Evolutionary conservation across 2,329 filamentous ascomycete genomes (phyloP).

Genomic region (Penicillium nordicum): DNA sequence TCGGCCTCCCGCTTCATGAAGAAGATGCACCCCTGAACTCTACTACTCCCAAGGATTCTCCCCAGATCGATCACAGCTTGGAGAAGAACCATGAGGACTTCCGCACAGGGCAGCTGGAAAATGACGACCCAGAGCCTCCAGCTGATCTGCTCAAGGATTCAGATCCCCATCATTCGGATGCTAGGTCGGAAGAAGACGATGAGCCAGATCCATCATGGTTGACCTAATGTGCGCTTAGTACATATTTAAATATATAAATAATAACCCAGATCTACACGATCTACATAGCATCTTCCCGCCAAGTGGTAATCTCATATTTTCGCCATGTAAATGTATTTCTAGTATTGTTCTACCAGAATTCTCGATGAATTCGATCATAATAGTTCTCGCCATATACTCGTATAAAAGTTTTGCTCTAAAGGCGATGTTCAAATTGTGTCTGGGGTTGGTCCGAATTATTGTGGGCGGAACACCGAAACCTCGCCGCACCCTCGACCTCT

Average conservation of each 20-base stretch:
- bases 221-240: constrained; percentile 25
- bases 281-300: not conserved
- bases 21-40: constrained; percentile 10
- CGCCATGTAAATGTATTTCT: not conserved
- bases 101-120: constrained; percentile 21
- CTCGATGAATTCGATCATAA: not conserved
- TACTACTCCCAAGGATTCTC: constrained; percentile 9
- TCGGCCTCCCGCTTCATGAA: constrained; percentile 27
- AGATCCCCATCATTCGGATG: constrained; percentile 19
- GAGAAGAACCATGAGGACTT: constrained; percentile 6
- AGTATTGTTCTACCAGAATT: not conserved
- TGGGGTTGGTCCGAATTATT: not conserved
- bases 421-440: not conserved
- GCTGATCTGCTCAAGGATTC: constrained; percentile 36
- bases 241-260: not conserved
- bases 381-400: not conserved
- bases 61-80: not conserved
- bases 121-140: constrained; percentile 36
- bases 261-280: not conserved
- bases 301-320: not conserved
- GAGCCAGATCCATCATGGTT: constrained; percentile 46
- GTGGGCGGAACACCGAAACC: not conserved
- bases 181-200: constrained; percentile 40
- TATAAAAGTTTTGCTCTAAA: not conserved
- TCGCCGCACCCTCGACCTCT: not conserved